Evolutionary conservation across 2,329 filamentous ascomycete species (phyloP).

Genomic region (Neofusicoccum sp.): DNA sequence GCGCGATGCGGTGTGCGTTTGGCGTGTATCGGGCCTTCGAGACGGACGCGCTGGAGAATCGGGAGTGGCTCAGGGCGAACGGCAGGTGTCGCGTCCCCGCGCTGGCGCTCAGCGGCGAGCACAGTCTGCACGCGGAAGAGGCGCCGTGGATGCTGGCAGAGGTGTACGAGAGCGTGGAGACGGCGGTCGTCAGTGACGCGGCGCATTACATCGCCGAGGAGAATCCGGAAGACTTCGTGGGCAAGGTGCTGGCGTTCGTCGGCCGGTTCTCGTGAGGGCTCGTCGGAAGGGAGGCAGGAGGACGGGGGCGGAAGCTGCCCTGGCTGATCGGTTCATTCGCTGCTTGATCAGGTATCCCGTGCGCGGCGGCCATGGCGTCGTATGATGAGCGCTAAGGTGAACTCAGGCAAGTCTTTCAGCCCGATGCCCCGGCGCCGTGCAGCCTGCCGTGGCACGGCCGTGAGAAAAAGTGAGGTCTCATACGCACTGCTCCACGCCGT

Average conservation of each 20-base stretch:
- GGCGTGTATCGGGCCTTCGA: conserved; percentile 36
- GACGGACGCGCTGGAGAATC: conserved; percentile 31
- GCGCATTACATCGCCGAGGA: conserved; percentile 31
- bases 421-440: neutral
- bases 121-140: conserved; percentile 23
- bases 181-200: conserved; percentile 23
- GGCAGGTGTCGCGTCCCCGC: conserved; percentile 30
- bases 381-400: neutral
- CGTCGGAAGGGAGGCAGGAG: neutral
- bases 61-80: conserved; percentile 21
- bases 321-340: neutral
- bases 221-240: conserved; percentile 24
- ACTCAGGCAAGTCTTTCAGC: neutral
- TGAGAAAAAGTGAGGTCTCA: neutral
- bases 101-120: conserved; percentile 27
- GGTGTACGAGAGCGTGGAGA: conserved; percentile 22
- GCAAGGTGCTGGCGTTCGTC: conserved; percentile 24
- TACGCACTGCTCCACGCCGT: neutral
- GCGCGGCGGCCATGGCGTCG: neutral
- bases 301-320: neutral
- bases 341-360: neutral
- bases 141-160: conserved; percentile 27
- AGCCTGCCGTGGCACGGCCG: neutral
- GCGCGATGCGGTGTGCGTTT: conserved; percentile 32
- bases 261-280: conserved; percentile 17